phyloP scores from a whole-genome alignment of 768 basidiomycete species.

The Podaxis sp. region DNA sequence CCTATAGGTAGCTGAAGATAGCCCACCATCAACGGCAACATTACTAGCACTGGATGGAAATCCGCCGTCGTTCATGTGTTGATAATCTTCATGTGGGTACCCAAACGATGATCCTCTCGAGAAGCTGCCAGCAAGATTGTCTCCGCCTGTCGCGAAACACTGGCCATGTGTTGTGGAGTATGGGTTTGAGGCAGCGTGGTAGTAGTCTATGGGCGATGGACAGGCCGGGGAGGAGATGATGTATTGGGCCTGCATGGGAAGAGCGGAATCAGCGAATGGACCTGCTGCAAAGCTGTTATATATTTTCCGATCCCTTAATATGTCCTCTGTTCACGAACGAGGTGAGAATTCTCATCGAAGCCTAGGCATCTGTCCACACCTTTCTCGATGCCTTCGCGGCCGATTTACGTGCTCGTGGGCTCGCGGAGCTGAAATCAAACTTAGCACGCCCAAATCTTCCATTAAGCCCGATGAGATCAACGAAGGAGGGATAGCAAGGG shows the following conservation, averaged over 20 bases:
- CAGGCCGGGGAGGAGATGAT: constrained; percentile 27
- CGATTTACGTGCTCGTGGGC: constrained; percentile 39
- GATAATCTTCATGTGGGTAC: constrained; percentile 46
- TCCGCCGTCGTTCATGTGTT: constrained; percentile 44
- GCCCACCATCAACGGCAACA: constrained; percentile 10
- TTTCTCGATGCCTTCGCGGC: constrained; percentile 38
- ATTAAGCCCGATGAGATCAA: constrained; percentile 31
- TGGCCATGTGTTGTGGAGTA: constrained; percentile 27
- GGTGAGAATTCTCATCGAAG: constrained; percentile 41
- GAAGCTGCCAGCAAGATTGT: constrained; percentile 40
- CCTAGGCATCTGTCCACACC: constrained; percentile 44
- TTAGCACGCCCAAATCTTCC: constrained; percentile 33
- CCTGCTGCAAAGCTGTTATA: constrained; percentile 40
- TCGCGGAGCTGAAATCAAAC: constrained; percentile 42
- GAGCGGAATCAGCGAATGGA: constrained; percentile 28
- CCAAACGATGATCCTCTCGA: constrained; percentile 50
- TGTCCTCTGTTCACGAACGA: constrained; percentile 38
- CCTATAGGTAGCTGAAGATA: constrained; percentile 6
- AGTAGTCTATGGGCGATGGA: constrained; percentile 28
- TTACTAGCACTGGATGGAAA: constrained; percentile 15
- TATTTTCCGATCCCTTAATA: constrained; percentile 43
- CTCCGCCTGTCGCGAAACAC: constrained; percentile 32
- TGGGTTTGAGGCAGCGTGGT: constrained; percentile 21
- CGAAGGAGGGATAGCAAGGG: constrained; percentile 14
- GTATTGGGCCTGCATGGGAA: constrained; percentile 39